phyloP scores from a whole-genome alignment of 2,329 filamentous ascomycete genomes.

The Calonectria honghensis region DNA sequence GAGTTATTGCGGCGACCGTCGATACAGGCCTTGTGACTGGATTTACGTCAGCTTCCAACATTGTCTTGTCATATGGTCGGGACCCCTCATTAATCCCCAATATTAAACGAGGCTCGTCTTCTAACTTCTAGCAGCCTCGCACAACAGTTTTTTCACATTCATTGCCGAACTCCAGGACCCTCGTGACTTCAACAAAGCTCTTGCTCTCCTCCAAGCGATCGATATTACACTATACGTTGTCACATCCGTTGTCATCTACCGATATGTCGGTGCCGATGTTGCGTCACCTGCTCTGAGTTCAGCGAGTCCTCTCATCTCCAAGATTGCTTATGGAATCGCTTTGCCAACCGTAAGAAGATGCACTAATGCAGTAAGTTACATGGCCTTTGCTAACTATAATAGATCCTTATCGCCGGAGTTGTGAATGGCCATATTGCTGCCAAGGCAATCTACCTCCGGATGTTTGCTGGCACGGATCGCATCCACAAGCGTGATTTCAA shows the following conservation, averaged over 20 bases:
- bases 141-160: not conserved
- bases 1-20: not conserved
- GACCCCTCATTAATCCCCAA: not conserved
- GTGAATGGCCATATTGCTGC: slow-evolving; percentile 1
- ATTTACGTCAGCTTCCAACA: not conserved
- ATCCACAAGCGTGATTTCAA: not conserved
- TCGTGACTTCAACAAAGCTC: not conserved
- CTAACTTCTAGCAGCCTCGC: not conserved
- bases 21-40: not conserved
- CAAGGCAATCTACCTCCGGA: not conserved
- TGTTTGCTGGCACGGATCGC: not conserved
- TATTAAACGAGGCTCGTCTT: not conserved
- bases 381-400: not conserved
- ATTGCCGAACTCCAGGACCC: slow-evolving; percentile 1
- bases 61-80: not conserved
- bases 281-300: not conserved
- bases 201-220: not conserved
- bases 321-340: not conserved
- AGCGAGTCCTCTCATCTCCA: not conserved
- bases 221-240: slow-evolving; percentile 2
- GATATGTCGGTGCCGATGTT: not conserved
- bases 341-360: not conserved
- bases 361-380: no score
- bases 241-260: not conserved
- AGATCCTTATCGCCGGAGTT: not conserved